Base-by-base conservation (phyloP, 2,329 filamentous ascomycete species). In the Cladosporium velox region DNA sequence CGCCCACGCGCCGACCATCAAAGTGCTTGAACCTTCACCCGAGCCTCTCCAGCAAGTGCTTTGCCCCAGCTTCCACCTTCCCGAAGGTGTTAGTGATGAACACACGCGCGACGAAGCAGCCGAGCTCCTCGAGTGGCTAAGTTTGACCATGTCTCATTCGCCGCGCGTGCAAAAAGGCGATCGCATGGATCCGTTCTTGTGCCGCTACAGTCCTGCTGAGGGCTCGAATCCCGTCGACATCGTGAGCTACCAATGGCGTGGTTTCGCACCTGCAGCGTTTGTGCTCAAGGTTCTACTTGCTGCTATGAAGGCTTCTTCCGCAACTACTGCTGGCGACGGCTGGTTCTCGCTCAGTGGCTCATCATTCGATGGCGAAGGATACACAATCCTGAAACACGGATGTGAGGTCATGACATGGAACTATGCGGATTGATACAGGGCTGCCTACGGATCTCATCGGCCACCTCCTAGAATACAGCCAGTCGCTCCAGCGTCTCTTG, bases 81-180 rank as follows among this genome's bases (percentile, higher is more conserved):
- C 35, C 5, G 32, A 38, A 28, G 12, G 26, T 26, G 49, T 67
- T 15, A 68, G 64, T 41, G 81, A 81, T 47, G 76, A 78, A 61
- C 79, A 81, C 51, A 83, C 85, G 8, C 81, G 91, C 41, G 87
- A 90, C 66, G 87, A 92, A 67, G 85, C 86, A 1, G 82, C 84
- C 0, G 87, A 89, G 21, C 74, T 90, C 14, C 88, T 93, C 69
- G 91, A 95, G 78, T 95, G 90, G 88, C 74, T 94, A 0, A 88
- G 88, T 2, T 78, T 96, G n/a, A 75, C 89, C 5, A 83, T 85
- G 12, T 81, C 93, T 0, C 79, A 82, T 11, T 92, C 90, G 65
- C 87, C 89, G n/a, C 83, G 91, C 28, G 75, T 93, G 21, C 72
- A 77, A 12, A 75, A 78, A 3, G 75, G 74, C 11, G 90, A 93